Evolutionary conservation across 176 grass and related monocot species (phyloP), one percentile per base, ranked within the genome.

Genomic region (Zoysia japonica): DNA sequence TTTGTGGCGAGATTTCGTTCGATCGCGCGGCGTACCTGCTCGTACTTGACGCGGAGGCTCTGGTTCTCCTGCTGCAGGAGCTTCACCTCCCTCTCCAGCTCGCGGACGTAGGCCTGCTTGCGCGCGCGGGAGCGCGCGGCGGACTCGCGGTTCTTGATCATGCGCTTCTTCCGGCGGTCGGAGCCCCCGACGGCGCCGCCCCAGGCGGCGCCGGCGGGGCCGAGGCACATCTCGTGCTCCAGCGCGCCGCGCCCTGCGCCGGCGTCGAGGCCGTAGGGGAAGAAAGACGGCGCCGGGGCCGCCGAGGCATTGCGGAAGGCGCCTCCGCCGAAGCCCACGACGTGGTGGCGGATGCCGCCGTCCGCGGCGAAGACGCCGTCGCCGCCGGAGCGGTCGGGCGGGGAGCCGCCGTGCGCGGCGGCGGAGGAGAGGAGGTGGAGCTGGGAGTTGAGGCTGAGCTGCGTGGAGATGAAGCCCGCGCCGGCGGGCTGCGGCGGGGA

Each of bases 81-180:
- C 56, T 72, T 13, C 46, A 92, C 83, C 67, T 89, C 86, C 49
- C 5, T 39, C 83, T 92, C 86, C 42, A 92, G 71, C 80, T 86
- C 60, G 59, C 11, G 39, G 47, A 76, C 35, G 86, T 88, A 78
- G 1, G 79, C 83, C 60, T 94, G 92, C 79, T 94, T 94, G 74
- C 88, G 86, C 28, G 88, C 83, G 74, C 92, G 84, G 49, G 92
- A 94, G 3, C 88, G 80, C 19, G 92, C 86, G 2, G 92, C 92
- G 28, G 92, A 94, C 86, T 90, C 92, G 20, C 92, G 83, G 79
- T 94, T 94, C 92, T 94, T 94, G 54, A 94, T 89, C 88, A 91
- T 86, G 60, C 85, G 85, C 72, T 86, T 91, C 80, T 83, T 86
- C 60, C 83, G 82, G 51, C 54, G 79, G 43, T 93, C 91, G 17